Conservation (phyloP, 2,329 filamentous ascomycete species). For the Tolypocladium inflatum region DNA sequence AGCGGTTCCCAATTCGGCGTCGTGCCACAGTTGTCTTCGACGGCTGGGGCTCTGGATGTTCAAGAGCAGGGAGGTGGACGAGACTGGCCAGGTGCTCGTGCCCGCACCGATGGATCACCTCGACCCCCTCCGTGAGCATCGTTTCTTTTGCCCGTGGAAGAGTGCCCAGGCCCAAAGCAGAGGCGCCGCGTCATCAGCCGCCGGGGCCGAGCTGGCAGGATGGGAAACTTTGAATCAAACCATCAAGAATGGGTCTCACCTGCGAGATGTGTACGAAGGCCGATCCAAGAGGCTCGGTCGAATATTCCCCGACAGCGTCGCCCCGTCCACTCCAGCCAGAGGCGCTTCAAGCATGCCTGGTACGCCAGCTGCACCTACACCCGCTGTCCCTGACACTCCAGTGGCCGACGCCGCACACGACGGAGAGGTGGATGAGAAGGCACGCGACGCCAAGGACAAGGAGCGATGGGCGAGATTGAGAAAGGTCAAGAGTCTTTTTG, state of each 20-base stretch:
- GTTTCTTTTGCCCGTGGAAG: conserved; percentile 78
- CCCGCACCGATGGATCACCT: conserved; percentile 57
- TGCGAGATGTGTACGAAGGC: conserved; percentile 29
- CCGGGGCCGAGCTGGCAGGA: conserved; percentile 31
- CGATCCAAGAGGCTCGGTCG: conserved; percentile 15
- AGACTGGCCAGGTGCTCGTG: conserved; percentile 40
- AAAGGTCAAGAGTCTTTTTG: conserved; percentile 62
- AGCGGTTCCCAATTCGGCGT: conserved; percentile 61
- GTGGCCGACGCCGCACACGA: conserved; percentile 5
- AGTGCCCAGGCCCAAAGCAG: conserved; percentile 51
- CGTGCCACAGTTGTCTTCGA: conserved; percentile 79
- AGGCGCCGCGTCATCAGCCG: conserved; percentile 19
- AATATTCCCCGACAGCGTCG: background rate
- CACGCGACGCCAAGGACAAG: conserved; percentile 52
- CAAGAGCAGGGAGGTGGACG: conserved; percentile 59
- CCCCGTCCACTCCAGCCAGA: background rate
- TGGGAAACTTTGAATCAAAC: conserved; percentile 48
- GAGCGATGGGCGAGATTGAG: conserved; percentile 64
- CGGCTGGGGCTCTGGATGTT: conserved; percentile 93
- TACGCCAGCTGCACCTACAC: conserved; percentile 9
- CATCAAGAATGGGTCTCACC: conserved; percentile 48
- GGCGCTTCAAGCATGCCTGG: background rate
- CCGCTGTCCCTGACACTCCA: conserved; percentile 3
- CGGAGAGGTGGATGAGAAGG: conserved; percentile 30
- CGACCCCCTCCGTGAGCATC: conserved; percentile 62